Conservation (phyloP, 208 protist species). For the Trypanosoma avium region DNA sequence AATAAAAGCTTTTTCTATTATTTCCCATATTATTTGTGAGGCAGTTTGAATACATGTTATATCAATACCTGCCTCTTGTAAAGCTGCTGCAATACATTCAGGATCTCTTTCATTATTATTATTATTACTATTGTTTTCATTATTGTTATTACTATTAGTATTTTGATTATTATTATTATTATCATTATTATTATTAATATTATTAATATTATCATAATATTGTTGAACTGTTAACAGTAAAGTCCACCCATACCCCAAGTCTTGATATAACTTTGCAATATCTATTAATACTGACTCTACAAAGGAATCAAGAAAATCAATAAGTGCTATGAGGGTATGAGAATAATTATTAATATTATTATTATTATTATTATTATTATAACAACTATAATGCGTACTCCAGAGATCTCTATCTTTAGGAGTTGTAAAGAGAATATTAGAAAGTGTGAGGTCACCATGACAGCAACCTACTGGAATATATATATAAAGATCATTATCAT, state of each 20-base stretch:
- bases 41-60: neutral
- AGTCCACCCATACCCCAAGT: neutral
- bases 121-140: neutral
- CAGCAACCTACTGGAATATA: neutral
- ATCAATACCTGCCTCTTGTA: neutral
- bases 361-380: too few relatives aligned
- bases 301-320: neutral
- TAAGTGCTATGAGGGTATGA: neutral
- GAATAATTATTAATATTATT: too few relatives aligned
- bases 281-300: neutral
- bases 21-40: neutral
- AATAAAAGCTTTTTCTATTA: neutral
- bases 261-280: neutral
- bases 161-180: neutral
- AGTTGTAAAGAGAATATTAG: neutral
- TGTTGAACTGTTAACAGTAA: neutral
- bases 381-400: neutral
- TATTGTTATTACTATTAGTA: neutral
- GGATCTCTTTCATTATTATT: neutral
- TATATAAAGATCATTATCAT: neutral
- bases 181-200: neutral
- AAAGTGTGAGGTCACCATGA: neutral
- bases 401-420: neutral
- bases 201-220: neutral
- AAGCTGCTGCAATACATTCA: neutral